Base-by-base conservation (phyloP, 208 protist species). In the Zelonia costaricensis region DNA sequence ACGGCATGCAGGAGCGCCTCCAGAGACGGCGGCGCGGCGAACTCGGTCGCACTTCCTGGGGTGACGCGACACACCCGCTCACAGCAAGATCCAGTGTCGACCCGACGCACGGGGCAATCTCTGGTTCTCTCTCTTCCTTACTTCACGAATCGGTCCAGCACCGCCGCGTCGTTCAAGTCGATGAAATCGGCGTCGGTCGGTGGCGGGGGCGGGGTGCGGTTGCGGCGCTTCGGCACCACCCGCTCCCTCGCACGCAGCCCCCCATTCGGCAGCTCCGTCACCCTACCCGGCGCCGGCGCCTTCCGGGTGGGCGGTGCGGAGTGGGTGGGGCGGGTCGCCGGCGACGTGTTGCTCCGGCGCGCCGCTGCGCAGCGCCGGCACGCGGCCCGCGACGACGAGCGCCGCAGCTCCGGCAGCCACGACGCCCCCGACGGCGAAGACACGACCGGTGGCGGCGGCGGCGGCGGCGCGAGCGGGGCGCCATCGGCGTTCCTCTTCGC, bases 161-260 rank as follows among this genome's bases (percentile, higher is more conserved):
- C 54, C 18, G 44, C 47, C 18, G 38, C 53, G 38, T 67, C 60
- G 46, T 39, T 27, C 6, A 87, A 46, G 36, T 80, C 69, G 28
- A 81, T 59, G 39, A 87, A 74, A 4, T 81, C 66, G 16, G 69
- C 49, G 9, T 78, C 67, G 10, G 48, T 78, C 36, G 72, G 63
- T 25, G 57, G 45, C 12, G 23, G 49, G n/a, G 54, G 54, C 12
- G 69, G 65, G 8, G 69, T 61, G 30, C 69, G 69, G 12, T 51
- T 42, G 33, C 74, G 67, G 18, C 16, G 22, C 33, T 62, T 59
- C n/a, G 70, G 43, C 4, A 13, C 57, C 35, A 76, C 52, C 7
- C 39, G 15, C 63, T 69, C 67, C 56, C 60, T 60, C 15, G 66
- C 71, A 9, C 53, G 58, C n/a, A 70, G 10, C 0, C 49, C 8